A percentile compares a stretch with the other conserved stretches of the same genome.
These are phyloP conservation scores for Fusarium sp. DNA, from an alignment of 2,329 filamentous ascomycete genomes.

Conservation along the genomic window DNA sequence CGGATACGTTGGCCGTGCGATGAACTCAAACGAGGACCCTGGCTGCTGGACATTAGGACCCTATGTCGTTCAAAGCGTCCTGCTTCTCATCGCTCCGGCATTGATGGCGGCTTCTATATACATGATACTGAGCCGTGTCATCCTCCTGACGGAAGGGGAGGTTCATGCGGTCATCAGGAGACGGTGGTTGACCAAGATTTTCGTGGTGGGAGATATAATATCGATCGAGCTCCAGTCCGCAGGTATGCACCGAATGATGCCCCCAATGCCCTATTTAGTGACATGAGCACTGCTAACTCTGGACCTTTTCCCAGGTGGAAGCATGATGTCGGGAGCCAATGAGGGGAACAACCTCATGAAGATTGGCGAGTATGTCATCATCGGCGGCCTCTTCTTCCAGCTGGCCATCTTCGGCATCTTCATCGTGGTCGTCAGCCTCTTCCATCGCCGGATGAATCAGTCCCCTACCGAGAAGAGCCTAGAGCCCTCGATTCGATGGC, in stretches of 20 bases:
- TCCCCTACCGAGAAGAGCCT: not conserved
- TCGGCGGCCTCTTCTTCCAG: not conserved
- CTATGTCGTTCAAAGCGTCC: not conserved
- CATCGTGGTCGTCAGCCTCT: not conserved
- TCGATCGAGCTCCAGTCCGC: not conserved
- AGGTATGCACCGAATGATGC: not conserved
- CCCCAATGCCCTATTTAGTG: too few relatives aligned
- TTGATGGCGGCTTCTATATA: not conserved
- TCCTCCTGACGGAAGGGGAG: not conserved
- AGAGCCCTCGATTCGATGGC: not conserved
- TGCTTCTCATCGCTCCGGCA: not conserved
- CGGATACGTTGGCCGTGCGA: not conserved
- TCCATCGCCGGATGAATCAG: not conserved
- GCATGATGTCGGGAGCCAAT: not conserved
- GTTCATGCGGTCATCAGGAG: not conserved
- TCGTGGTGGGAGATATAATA: not conserved
- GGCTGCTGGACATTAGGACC: not conserved
- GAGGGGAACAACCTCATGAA: not conserved
- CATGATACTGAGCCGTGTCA: not conserved
- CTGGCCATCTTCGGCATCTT: not conserved
- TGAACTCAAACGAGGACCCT: not conserved
- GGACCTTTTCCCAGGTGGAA: not conserved
- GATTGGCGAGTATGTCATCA: not conserved
- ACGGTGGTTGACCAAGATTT: not conserved
- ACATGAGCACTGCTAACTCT: too few relatives aligned